Base-by-base conservation (phyloP, 164 flowering plant species). In the Macadamia tetraphylla region DNA sequence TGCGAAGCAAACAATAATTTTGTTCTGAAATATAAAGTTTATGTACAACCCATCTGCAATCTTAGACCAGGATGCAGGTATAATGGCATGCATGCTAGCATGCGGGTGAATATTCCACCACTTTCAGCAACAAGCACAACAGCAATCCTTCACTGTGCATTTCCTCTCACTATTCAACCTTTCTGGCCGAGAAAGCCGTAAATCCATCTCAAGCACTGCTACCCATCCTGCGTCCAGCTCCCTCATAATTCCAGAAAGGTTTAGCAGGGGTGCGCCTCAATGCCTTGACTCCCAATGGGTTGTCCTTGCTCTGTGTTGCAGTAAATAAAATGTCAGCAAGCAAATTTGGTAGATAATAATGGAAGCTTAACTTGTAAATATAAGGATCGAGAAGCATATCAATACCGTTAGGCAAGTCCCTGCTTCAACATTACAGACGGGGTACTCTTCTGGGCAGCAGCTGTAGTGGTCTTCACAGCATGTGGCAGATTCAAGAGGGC, bases 361-460 rank as follows among this genome's bases (percentile, higher is more conserved):
- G 12, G 13, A 3, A 46, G 9, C 51, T 46, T 46, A 46, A 11
- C 7, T 0, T 8, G 0, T 8, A 8, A 46, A 46, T 3, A 9
- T 8, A 3, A 46, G 7, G 51, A 46, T 46, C 51, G 9, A 46
- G 9, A 11, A 46, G 51, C 15, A 6, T 44, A 0, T n/a, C 6
- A 46, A 62, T 75, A 86, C 90, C 76, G 73, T 66, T 58, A 70
- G 65, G 81, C 97, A 91, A 60, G 91, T 88, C 12, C 94, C 94
- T 0, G 67, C 78, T 3, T 64, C 14, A 9, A 84, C 63, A 55
- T 89, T 76, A 69, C 97, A 91, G 67, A 91, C 69, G 29, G 97
- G 97, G 60, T 82, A 91, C 0, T 86, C 91, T 43, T 79, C 84
- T 3, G 97, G 97, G 81, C 94, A 89, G 86, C 97, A 91, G 64